Evolutionary conservation across 2,329 filamentous ascomycete genomes (phyloP).

Genomic region (Epichloe baconii): DNA sequence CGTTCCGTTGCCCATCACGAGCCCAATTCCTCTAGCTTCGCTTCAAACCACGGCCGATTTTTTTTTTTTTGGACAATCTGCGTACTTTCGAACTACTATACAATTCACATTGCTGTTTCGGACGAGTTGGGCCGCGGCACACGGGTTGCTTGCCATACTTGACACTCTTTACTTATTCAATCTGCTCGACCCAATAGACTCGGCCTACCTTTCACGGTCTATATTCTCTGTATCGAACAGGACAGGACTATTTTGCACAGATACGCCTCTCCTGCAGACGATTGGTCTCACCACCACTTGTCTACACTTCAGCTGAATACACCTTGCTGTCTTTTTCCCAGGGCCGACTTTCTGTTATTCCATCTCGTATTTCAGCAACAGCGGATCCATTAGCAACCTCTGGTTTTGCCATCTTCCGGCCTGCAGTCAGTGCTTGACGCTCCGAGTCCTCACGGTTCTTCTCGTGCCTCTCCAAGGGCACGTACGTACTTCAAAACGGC

Average conservation of each 20-base stretch:
- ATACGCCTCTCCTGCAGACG: neutral
- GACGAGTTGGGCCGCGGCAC: slow-evolving; percentile 4
- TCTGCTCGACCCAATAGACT: neutral
- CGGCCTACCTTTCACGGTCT: neutral
- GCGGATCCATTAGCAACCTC: neutral
- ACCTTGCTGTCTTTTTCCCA: neutral
- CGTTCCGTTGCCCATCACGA: neutral
- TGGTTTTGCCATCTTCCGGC: no score
- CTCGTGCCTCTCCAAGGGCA: slow-evolving; percentile 38
- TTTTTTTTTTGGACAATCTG: slow-evolving; percentile 2
- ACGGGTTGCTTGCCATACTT: slow-evolving; percentile 1
- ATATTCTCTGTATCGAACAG: neutral
- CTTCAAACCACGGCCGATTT: slow-evolving; percentile 5
- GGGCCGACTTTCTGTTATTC: neutral
- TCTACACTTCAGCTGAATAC: neutral
- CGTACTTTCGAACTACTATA: slow-evolving; percentile 1
- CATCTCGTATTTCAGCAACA: neutral
- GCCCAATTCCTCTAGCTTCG: neutral
- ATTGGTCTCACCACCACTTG: neutral
- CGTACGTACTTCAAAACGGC: slow-evolving; percentile 64
- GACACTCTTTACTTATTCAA: neutral
- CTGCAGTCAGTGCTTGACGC: neutral
- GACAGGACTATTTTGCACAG: neutral
- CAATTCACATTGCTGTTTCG: slow-evolving; percentile 2
- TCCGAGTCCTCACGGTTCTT: neutral